phyloP scores from a whole-genome alignment of 305 asterid species.

The Rubia occidens region DNA sequence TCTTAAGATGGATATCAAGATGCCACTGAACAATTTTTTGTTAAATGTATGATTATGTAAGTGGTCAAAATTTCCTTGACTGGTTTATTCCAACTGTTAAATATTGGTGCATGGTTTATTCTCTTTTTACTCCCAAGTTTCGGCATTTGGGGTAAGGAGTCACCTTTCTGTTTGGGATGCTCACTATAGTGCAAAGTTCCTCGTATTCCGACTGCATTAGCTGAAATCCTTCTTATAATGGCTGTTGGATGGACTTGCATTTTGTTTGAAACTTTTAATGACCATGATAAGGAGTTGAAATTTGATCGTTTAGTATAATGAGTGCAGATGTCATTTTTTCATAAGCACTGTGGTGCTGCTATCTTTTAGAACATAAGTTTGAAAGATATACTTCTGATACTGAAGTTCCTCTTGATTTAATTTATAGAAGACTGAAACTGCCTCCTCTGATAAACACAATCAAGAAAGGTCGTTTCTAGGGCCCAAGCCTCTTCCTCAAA shows the following conservation, averaged over 20 bases:
- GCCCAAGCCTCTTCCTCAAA: constrained; percentile 47
- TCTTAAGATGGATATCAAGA: neutral
- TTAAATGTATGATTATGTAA: neutral
- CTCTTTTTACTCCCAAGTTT: neutral
- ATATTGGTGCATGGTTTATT: neutral
- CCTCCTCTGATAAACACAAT: constrained; percentile 30
- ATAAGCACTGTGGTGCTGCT: neutral
- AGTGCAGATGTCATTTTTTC: neutral
- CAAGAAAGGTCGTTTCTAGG: constrained; percentile 32
- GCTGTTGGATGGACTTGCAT: neutral
- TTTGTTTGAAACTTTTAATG: neutral
- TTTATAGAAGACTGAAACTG: constrained; percentile 41
- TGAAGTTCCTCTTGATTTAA: constrained; percentile 13
- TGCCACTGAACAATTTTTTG: neutral
- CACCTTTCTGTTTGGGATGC: neutral
- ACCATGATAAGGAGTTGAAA: neutral
- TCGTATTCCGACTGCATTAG: neutral
- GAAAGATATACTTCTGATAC: neutral
- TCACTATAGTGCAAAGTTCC: neutral
- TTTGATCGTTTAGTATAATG: too few relatives aligned
- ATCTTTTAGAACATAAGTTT: constrained; percentile 2
- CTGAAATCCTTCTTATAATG: neutral
- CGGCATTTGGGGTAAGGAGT: neutral
- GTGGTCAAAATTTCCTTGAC: neutral
- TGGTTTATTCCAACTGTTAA: neutral